Base-by-base conservation (phyloP, 352 stramenopile species). In the Phytopythium helicoides region DNA sequence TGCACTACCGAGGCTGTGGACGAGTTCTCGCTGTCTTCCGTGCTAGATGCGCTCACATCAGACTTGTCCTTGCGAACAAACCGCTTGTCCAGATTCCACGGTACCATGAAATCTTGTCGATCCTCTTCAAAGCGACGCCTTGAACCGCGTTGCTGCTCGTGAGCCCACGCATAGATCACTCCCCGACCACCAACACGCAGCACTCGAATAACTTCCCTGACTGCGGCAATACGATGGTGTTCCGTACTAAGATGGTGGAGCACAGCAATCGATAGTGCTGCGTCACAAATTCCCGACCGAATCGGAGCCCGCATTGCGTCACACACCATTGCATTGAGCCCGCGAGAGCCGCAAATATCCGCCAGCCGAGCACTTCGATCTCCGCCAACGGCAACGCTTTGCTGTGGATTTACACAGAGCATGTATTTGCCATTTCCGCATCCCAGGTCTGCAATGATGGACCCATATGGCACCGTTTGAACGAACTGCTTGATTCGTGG, bases 391-490 rank as follows among this genome's bases (percentile, higher is more conserved):
- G 81, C 63, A 2, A 72, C 66, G 35, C 69, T 85, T 54, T 78
- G 51, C 10, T 58, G 61, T 14, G 65, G 31, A 38, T 81, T 60
- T 10, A 94, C 73, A 54, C 79, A 91, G 56, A 89, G 89, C 83
- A 94, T 92, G 59, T 95, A 95, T 62, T 95, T 95, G 45, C 86
- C 86, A 37, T 95, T 95, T 38, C 83, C 86, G 39, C 86, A 95
- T 19, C 86, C 85, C 41, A 95, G 78, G 67, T 95, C 86, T 9
- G 78, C 79, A 54, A 95, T 67, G 36, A 89, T 53, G 8, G 84
- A 89, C 1, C 82, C 80, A 14, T 55, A 62, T 21, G 74, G 68
- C 11, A 92, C 45, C 12, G 66, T 64, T 10, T 69, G 63, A 19
- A 94, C 80, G 52, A 95, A 92, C 26, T 66, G 39, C 16, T 71